Evolutionary conservation across 208 protist genomes (phyloP).

Genomic region (Sergeia podlipaevii): DNA sequence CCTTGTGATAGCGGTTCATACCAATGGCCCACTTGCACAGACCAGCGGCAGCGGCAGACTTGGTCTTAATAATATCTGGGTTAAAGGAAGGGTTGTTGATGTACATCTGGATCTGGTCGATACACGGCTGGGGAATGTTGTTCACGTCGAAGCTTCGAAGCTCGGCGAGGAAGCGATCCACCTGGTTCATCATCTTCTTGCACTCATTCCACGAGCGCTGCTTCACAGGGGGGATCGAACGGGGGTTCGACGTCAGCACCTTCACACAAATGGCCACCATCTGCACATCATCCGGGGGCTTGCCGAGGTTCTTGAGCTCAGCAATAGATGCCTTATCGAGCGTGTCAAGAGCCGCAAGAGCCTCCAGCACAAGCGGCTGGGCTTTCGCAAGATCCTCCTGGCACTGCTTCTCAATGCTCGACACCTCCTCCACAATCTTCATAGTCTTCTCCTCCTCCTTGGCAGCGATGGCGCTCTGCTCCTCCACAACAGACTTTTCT

Average conservation of each 20-base stretch:
- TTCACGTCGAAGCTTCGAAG: conserved; percentile 94
- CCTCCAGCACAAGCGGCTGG: conserved; percentile 93
- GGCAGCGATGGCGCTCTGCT: conserved; percentile 92
- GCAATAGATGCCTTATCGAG: conserved; percentile 97
- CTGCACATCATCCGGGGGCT: conserved; percentile 94
- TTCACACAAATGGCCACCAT: conserved; percentile 96
- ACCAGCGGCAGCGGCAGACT: conserved; percentile 96
- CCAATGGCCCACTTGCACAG: conserved; percentile 97
- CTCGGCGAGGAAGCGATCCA: conserved; percentile 93
- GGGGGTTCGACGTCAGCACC: conserved; percentile 92
- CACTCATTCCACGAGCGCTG: conserved; percentile 94
- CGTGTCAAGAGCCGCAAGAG: conserved; percentile 95
- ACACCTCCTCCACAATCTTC: conserved; percentile 93
- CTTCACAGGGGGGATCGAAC: conserved; percentile 85
- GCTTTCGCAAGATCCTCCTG: conserved; percentile 90
- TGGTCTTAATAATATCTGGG: conserved; percentile 87
- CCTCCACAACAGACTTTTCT: conserved; percentile 95
- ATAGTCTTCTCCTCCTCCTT: conserved; percentile 96
- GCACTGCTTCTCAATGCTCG: conserved; percentile 83
- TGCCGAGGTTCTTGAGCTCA: conserved; percentile 97
- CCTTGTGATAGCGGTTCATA: conserved; percentile 95
- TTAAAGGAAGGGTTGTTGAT: conserved; percentile 92
- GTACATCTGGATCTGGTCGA: conserved; percentile 94
- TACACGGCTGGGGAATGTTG: conserved; percentile 94
- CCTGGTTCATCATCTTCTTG: conserved; percentile 97